Base-by-base conservation (phyloP, 1,139 yeast genomes). In the Candida tetrigidarum region DNA sequence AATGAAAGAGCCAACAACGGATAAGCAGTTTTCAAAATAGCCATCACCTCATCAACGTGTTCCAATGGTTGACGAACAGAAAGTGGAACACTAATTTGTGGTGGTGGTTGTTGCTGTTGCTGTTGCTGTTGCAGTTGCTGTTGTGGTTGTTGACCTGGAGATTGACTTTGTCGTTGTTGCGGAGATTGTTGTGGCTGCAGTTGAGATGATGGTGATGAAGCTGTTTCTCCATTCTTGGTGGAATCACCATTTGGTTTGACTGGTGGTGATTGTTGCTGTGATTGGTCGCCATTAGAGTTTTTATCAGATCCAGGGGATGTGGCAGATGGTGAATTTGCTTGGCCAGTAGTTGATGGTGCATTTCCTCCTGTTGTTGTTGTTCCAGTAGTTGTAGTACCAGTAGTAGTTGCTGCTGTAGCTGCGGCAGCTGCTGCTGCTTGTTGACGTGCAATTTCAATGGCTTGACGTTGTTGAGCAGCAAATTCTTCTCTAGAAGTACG, bases 401-500 rank as follows among this genome's bases (percentile, higher is more conserved):
- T 25, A 11, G 37, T n/a, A 3, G 64, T 56, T 34, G 53, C 54
- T 57, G 53, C 58, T 10, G 64, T 54, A 29, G 58, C 50, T 10
- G 56, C 56, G 37, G 75, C 69, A 43, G 52, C 52, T 6, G 66
- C 63, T 4, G 55, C 72, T 11, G 49, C 50, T 35, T 50, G 52
- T 43, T 52, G 55, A 26, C 55, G 49, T 11, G 55, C 51, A 28
- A 82, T 76, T 43, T 84, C 87, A 68, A 78, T 63, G 2, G 85
- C 84, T 60, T 89, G 96, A 46, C 95, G 78, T 62, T 90, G 96
- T 45, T 91, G 80, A 7, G 90, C 91, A 3, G 92, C 85, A 65
- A 86, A 89, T 58, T 95, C 99, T 62, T 93, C 99, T 60, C 87
- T 87, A 0, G 98, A 89, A 0, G 99, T 95, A 53, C 99, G 77